phyloP scores from a whole-genome alignment of 1,139 yeast species.

The Geotrichum restrictum region DNA sequence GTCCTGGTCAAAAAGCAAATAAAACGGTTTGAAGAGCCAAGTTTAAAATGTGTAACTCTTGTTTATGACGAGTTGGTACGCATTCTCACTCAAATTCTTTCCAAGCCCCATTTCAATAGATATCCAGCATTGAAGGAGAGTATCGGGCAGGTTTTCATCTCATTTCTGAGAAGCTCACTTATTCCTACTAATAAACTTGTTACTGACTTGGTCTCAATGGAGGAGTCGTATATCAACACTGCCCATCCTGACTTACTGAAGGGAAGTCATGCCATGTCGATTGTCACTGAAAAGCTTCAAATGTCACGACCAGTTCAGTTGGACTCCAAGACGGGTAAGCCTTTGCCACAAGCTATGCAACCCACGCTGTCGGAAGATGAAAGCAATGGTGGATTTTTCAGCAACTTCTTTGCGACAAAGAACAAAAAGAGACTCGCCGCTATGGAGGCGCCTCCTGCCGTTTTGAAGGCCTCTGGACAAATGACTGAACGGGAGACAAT shows the following conservation, averaged over 20 bases:
- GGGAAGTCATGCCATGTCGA: constrained; percentile 92
- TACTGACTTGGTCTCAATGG: constrained; percentile 73
- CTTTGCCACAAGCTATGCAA: constrained; percentile 28
- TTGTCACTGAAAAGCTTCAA: constrained; percentile 84
- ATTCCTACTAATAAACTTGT: constrained; percentile 86
- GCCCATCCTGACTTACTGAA: constrained; percentile 95
- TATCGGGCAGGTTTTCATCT: constrained; percentile 73
- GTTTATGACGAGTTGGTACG: constrained; percentile 93
- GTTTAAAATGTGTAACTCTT: constrained; percentile 80
- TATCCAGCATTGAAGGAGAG: constrained; percentile 90
- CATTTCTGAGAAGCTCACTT: constrained; percentile 73
- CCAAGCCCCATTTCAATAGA: constrained; percentile 75
- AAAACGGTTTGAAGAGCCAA: constrained; percentile 92
- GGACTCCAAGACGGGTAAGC: constrained; percentile 91
- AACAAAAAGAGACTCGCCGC: constrained; percentile 90
- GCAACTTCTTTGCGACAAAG: constrained; percentile 89
- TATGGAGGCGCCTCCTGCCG: constrained; percentile 96
- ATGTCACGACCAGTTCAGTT: constrained; percentile 75
- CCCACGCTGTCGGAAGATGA: constrained; percentile 22
- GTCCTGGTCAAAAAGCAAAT: constrained; percentile 93
- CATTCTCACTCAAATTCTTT: constrained; percentile 79
- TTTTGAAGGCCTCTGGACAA: constrained; percentile 87
- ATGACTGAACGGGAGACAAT: constrained; percentile 96
- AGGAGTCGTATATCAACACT: constrained; percentile 93
- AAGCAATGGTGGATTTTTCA: constrained; percentile 70